Evolutionary conservation across 2,329 filamentous ascomycete genomes (phyloP).

Genomic region (Colletotrichum sublineola): DNA sequence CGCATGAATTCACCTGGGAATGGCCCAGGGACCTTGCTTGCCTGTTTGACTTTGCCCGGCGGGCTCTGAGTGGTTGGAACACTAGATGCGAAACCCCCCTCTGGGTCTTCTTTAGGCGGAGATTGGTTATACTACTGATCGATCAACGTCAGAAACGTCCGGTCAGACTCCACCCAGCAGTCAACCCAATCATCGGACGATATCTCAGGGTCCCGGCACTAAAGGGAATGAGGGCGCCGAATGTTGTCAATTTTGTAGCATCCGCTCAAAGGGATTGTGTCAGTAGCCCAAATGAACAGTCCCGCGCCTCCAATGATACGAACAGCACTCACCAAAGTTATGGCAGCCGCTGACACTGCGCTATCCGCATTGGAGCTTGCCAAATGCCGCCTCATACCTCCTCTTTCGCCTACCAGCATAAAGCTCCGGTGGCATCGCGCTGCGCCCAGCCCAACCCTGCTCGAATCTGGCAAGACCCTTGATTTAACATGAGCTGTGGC

Average conservation of each 20-base stretch:
- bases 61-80: slow-evolving; percentile 19
- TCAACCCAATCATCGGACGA: slow-evolving; percentile 30
- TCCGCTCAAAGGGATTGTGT: neutral
- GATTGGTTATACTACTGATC: slow-evolving; percentile 21
- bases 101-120: slow-evolving; percentile 13
- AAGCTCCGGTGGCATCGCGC: slow-evolving; percentile 23
- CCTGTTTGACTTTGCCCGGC: slow-evolving; percentile 14
- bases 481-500: slow-evolving; percentile 25
- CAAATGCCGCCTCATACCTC: slow-evolving; percentile 28
- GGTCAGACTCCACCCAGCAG: slow-evolving; percentile 28
- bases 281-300: slow-evolving; percentile 4
- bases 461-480: slow-evolving; percentile 27
- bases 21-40: slow-evolving; percentile 31
- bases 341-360: neutral
- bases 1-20: slow-evolving; percentile 32
- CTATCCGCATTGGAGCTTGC: slow-evolving; percentile 4
- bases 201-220: slow-evolving; percentile 27
- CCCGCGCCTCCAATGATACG: neutral
- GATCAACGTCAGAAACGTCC: slow-evolving; percentile 39
- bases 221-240: slow-evolving; percentile 20
- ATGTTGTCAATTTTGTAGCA: neutral
- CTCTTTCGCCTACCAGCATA: slow-evolving; percentile 24
- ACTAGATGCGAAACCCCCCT: slow-evolving; percentile 30
- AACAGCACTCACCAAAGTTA: neutral
- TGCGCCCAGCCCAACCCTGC: slow-evolving; percentile 19